Conservation (phyloP, 495 filamentous ascomycete species). For the Lentithecium fluviatile region DNA sequence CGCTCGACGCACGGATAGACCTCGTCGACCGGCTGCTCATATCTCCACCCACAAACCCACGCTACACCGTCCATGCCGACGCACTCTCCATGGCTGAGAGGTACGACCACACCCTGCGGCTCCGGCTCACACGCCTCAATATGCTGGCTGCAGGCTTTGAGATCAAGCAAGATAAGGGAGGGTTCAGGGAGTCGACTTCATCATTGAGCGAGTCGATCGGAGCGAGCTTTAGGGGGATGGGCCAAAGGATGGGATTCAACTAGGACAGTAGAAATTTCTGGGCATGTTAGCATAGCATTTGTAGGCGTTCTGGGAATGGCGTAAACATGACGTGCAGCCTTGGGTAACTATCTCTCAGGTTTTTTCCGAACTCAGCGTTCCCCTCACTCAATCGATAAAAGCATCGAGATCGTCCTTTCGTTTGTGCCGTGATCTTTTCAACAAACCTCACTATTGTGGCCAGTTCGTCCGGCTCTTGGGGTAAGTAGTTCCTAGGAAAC, state of each 20-base stretch:
- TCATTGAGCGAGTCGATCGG: neutral
- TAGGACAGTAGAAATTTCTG: neutral
- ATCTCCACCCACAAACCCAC: slow-evolving; percentile 62
- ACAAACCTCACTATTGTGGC: no score
- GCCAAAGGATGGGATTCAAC: slow-evolving; percentile 15
- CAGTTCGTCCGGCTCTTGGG: no score
- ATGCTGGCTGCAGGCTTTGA: slow-evolving; percentile 73
- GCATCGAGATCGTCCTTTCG: no score
- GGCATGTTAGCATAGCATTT: slow-evolving; percentile 1
- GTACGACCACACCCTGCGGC: slow-evolving; percentile 70
- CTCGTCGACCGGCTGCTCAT: slow-evolving; percentile 74
- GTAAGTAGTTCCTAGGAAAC: no score
- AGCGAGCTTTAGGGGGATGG: slow-evolving; percentile 14
- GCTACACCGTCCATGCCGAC: slow-evolving; percentile 64
- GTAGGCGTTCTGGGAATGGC: neutral
- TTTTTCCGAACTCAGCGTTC: no score
- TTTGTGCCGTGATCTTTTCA: no score
- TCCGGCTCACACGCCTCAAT: slow-evolving; percentile 73
- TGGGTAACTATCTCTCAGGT: no score
- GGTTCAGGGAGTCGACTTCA: neutral
- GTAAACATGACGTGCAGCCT: no score
- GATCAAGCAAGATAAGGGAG: slow-evolving; percentile 49
- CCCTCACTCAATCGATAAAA: no score
- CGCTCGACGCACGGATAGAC: slow-evolving; percentile 79
- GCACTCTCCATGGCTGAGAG: slow-evolving; percentile 64